These are phyloP conservation scores for Anthracocystis setariae DNA, from an alignment of 1,284 basidiomycete genomes.

Conservation along the genomic window DNA sequence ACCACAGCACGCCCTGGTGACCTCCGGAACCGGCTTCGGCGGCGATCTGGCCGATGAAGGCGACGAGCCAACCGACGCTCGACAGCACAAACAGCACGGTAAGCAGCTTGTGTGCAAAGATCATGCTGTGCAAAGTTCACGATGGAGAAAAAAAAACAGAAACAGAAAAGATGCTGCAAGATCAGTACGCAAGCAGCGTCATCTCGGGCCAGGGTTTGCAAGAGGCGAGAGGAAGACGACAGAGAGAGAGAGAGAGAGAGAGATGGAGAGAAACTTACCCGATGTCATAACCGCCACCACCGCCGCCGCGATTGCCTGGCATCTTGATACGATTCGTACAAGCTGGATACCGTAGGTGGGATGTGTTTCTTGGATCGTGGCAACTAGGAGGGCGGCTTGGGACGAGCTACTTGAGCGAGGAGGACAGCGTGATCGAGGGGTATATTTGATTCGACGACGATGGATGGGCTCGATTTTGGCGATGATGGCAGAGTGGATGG, in stretches of 20 bases:
- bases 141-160: background rate
- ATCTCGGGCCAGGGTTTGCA: no score
- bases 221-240: no score
- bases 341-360: no score
- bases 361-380: no score
- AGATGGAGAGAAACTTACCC: slow-evolving; percentile 31
- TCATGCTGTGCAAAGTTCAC: slow-evolving; percentile 70
- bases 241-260: no score
- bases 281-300: slow-evolving; percentile 48
- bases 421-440: no score
- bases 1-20: slow-evolving; percentile 82
- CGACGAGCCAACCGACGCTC: slow-evolving; percentile 88
- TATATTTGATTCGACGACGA: no score
- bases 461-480: no score
- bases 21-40: slow-evolving; percentile 50
- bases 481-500: no score
- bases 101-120: slow-evolving; percentile 88
- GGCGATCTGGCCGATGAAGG: slow-evolving; percentile 78
- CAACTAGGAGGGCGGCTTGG: no score
- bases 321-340: slow-evolving; percentile 14
- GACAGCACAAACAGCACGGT: slow-evolving; percentile 84
- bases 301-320: slow-evolving; percentile 48
- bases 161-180: background rate
- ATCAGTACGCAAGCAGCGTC: no score
- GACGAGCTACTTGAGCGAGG: no score